Conservation (phyloP, 2,329 filamentous ascomycete genomes). For the Venturia asperata region DNA sequence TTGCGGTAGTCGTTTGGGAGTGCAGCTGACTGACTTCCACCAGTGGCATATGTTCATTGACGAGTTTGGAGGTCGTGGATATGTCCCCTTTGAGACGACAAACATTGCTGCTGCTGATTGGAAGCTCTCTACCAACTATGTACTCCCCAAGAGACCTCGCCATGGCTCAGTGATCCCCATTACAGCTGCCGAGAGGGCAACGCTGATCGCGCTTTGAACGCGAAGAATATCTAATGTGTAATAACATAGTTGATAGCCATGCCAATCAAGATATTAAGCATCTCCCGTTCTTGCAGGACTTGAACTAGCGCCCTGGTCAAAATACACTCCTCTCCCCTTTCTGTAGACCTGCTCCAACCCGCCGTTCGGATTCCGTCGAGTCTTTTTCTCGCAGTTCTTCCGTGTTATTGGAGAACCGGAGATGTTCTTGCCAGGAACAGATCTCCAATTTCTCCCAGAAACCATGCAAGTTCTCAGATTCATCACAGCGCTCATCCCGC, state of each 20-base stretch:
- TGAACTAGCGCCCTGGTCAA: too few relatives aligned
- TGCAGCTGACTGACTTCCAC: not conserved
- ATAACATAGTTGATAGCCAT: not conserved
- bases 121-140: conserved; percentile 9
- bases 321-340: too few relatives aligned
- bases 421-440: too few relatives aligned
- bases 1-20: not conserved
- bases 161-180: conserved; percentile 16
- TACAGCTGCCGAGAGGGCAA: not conserved
- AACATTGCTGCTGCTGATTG: conserved; percentile 14
- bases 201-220: not conserved
- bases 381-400: too few relatives aligned
- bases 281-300: not conserved
- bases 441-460: not conserved
- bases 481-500: not conserved
- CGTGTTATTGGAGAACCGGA: too few relatives aligned
- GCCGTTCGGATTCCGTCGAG: too few relatives aligned
- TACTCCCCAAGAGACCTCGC: conserved; percentile 8
- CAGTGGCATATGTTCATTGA: conserved; percentile 19
- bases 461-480: not conserved
- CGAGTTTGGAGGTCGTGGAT: conserved; percentile 17
- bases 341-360: too few relatives aligned
- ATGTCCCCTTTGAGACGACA: conserved; percentile 16
- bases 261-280: not conserved
- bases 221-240: not conserved